A percentile compares a stretch with the other conserved stretches of the same genome.
These are phyloP conservation scores for Pseudozyma sp. DNA, from an alignment of 1,284 basidiomycete species.

Conservation along the genomic window DNA sequence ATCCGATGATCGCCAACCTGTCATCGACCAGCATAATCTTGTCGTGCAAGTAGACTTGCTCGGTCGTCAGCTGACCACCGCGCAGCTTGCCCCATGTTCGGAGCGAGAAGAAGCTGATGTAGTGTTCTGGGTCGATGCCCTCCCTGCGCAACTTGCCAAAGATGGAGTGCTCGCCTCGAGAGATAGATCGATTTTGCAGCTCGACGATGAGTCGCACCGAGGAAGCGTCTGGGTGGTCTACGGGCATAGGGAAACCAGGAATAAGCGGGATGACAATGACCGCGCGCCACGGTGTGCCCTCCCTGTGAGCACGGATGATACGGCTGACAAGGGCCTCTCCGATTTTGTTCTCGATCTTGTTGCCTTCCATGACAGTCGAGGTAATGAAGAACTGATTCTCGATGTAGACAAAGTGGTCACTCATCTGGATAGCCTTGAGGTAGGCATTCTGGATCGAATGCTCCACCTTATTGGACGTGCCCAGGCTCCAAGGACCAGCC, in stretches of 20 bases:
- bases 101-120: slow-evolving; percentile 91
- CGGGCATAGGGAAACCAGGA: slow-evolving; percentile 92
- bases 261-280: slow-evolving; percentile 92
- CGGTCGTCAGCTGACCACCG: slow-evolving; percentile 85
- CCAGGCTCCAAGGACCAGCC: slow-evolving; percentile 95
- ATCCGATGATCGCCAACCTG: slow-evolving; percentile 96
- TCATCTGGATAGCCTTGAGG: slow-evolving; percentile 88
- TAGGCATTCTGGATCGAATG: slow-evolving; percentile 96
- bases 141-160: slow-evolving; percentile 87
- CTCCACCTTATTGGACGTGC: slow-evolving; percentile 85
- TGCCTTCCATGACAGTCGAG: slow-evolving; percentile 88
- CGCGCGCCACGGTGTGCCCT: slow-evolving; percentile 87
- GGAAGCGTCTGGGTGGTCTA: slow-evolving; percentile 91
- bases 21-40: slow-evolving; percentile 93
- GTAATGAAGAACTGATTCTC: slow-evolving; percentile 99
- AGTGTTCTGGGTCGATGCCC: slow-evolving; percentile 86
- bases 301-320: slow-evolving; percentile 87
- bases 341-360: slow-evolving; percentile 90
- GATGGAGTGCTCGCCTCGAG: slow-evolving; percentile 90
- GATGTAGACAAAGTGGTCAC: slow-evolving; percentile 77
- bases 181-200: slow-evolving; percentile 82
- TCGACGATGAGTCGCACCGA: slow-evolving; percentile 75
- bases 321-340: slow-evolving; percentile 93
- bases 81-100: slow-evolving; percentile 93
- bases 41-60: slow-evolving; percentile 74